These are phyloP conservation scores for Boletales sp. DNA, from an alignment of 768 basidiomycete genomes.

Conservation along the genomic window DNA sequence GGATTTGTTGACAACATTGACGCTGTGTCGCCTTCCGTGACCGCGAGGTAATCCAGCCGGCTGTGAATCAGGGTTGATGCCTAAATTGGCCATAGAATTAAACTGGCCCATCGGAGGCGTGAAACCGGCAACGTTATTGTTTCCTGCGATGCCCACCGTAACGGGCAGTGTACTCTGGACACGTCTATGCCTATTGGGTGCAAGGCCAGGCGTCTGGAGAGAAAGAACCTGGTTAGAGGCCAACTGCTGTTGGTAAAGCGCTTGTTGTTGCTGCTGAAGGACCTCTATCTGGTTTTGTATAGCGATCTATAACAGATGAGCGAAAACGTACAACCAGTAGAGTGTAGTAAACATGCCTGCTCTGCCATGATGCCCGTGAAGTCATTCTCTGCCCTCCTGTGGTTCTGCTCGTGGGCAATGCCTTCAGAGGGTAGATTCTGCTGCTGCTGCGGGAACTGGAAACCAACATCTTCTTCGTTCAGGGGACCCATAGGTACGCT, in stretches of 20 bases:
- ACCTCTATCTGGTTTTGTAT: slow-evolving; percentile 88
- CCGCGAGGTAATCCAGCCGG: slow-evolving; percentile 68
- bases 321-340: neutral
- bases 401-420: slow-evolving; percentile 34
- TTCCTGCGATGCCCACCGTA: slow-evolving; percentile 37
- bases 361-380: slow-evolving; percentile 92
- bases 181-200: slow-evolving; percentile 71
- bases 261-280: slow-evolving; percentile 87
- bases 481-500: slow-evolving; percentile 60
- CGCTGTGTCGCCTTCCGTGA: slow-evolving; percentile 86
- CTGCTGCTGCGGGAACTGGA: slow-evolving; percentile 80
- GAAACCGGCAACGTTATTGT: slow-evolving; percentile 34
- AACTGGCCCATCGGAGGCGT: slow-evolving; percentile 60
- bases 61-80: slow-evolving; percentile 63
- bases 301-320: slow-evolving; percentile 58
- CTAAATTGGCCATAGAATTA: slow-evolving; percentile 46
- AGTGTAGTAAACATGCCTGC: slow-evolving; percentile 56
- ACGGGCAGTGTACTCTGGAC: slow-evolving; percentile 83
- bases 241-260: slow-evolving; percentile 84
- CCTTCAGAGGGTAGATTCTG: slow-evolving; percentile 31
- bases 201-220: slow-evolving; percentile 73
- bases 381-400: slow-evolving; percentile 66
- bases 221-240: slow-evolving; percentile 84
- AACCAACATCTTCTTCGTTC: slow-evolving; percentile 76
- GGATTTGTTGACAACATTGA: slow-evolving; percentile 84